A percentile compares a stretch with the other conserved stretches of the same genome.
phyloP scores from a whole-genome alignment of 257 asterid genomes.

The Solanum pennellii region DNA sequence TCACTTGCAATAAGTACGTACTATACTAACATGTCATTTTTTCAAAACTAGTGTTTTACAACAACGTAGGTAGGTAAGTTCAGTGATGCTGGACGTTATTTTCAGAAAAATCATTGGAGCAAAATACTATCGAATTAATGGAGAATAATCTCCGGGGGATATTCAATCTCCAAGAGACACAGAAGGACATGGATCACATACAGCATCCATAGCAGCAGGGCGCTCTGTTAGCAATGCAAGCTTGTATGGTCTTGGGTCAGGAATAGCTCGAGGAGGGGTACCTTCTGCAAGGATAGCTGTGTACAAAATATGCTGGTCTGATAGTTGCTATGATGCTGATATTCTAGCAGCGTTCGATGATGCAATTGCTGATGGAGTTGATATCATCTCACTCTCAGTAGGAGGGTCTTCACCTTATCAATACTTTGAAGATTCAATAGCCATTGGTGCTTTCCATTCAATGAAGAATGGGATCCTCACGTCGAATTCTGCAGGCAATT shows the following conservation, averaged over 20 bases:
- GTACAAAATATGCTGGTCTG: constrained; percentile 49
- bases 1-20: too few species aligned
- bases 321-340: constrained; percentile 35
- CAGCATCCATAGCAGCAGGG: constrained; percentile 52
- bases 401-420: constrained; percentile 29
- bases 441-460: constrained; percentile 70
- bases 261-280: constrained; percentile 51
- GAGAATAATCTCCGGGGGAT: constrained; percentile 6
- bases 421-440: constrained; percentile 50
- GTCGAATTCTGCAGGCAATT: background rate
- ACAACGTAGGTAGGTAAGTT: too few species aligned
- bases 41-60: too few species aligned
- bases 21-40: too few species aligned
- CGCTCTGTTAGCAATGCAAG: constrained; percentile 20
- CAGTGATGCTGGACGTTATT: background rate
- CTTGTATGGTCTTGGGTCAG: constrained; percentile 26
- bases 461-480: constrained; percentile 60
- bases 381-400: constrained; percentile 46
- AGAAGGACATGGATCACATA: constrained; percentile 54
- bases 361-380: constrained; percentile 71
- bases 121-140: constrained; percentile 33
- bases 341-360: constrained; percentile 64
- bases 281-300: constrained; percentile 48
- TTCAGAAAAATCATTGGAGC: constrained; percentile 59
- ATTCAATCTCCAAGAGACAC: constrained; percentile 43